Evolutionary conservation across 306 rosid genomes (phyloP), one percentile per base, ranked within the genome.

Genomic region (Begonia fuchsioides): DNA sequence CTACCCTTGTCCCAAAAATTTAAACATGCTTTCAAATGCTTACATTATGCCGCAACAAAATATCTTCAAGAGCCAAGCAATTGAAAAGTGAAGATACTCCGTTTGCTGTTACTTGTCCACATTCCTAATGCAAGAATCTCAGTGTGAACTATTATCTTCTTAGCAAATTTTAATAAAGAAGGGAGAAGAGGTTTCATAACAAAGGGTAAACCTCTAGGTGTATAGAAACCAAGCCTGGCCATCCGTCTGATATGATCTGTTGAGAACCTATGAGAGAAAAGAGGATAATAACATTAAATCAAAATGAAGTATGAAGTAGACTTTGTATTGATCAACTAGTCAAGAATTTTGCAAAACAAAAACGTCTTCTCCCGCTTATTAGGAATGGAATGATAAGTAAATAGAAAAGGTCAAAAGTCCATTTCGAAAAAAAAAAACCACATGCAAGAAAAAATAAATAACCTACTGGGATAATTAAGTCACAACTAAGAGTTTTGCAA

Each of bases 181-280:
- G n/a, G 14, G 12, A 4, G 12, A 41, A n/a, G 5, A 11, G 14
- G 7, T 6, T 7, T 41, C 14, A 11, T 41, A n/a, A 26, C 35
- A 26, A 26, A 26, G 6, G 45, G 50, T 69, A 68, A 68, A 86
- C 93, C 95, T 85, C 93, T 14, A 85, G 64, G 69, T 76, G 82
- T 51, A 85, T 56, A 62, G 87, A 81, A 61, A 72, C 59, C 73
- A 85, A 82, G 62, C 95, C 95, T 47, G 93, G 93, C 85, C 95
- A 86, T 67, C 87, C 95, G 16, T 6, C 55, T 17, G 85, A 76
- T 55, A 86, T 86, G 65, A 86, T 81, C 43, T 41, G 55, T 64
- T 76, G 87, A 69, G 93, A 75, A 64, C 73, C 93, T 86, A 85
- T 56, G 70, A 66, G 32, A 32, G 60, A 38, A 62, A 57, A 20